phyloP scores from a whole-genome alignment of 129 eudicot genomes.

The Arctium lappa region DNA sequence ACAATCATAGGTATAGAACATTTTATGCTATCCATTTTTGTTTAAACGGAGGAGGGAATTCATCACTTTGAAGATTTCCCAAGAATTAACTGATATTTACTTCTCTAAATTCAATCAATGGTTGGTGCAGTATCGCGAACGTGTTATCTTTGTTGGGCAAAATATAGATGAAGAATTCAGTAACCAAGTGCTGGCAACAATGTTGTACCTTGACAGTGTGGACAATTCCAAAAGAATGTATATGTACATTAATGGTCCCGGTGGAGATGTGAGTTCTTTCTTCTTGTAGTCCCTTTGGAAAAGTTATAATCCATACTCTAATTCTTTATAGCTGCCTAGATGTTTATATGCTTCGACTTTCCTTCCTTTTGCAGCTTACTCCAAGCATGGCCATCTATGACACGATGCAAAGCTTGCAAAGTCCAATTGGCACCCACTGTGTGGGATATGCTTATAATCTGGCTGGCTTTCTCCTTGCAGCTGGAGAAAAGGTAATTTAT shows the following conservation, averaged over 20 bases:
- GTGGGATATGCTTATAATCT: slow-evolving; percentile 65
- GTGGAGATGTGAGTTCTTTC: slow-evolving; percentile 90
- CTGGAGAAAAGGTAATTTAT: slow-evolving; percentile 78
- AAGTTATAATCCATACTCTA: not conserved
- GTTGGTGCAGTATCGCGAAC: slow-evolving; percentile 72
- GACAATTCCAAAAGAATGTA: slow-evolving; percentile 59
- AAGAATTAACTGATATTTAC: not conserved
- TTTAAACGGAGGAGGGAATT: not conserved
- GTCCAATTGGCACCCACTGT: slow-evolving; percentile 79
- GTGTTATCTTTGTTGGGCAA: slow-evolving; percentile 70
- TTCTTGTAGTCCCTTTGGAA: not conserved
- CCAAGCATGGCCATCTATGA: slow-evolving; percentile 88
- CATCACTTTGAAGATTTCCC: not conserved
- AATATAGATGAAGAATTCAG: slow-evolving; percentile 71
- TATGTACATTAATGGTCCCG: slow-evolving; percentile 67
- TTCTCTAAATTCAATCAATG: not conserved
- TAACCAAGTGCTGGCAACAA: slow-evolving; percentile 70
- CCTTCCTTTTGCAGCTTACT: slow-evolving; percentile 57
- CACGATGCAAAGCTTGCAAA: slow-evolving; percentile 80
- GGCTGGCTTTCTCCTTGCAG: slow-evolving; percentile 80
- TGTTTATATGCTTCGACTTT: not conserved
- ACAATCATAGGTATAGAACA: not conserved
- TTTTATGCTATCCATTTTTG: not conserved
- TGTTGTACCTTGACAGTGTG: slow-evolving; percentile 79
- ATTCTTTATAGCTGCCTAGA: not conserved